These are phyloP conservation scores for Silene conica DNA, from an alignment of 148 eudicot genomes.

Conservation along the genomic window DNA sequence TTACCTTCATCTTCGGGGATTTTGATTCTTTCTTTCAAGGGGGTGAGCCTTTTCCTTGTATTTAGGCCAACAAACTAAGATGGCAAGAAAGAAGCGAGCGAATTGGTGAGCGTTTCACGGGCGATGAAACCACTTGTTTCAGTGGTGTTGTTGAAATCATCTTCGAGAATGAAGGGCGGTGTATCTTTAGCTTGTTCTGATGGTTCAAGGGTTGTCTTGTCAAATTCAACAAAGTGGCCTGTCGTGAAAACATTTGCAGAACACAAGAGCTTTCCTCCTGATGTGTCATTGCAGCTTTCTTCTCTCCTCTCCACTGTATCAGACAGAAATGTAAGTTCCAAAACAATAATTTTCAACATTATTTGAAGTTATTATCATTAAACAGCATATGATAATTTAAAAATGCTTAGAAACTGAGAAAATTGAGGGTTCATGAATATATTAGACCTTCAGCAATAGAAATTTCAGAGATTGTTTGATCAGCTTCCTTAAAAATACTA, in stretches of 20 bases:
- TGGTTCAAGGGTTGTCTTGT: neutral
- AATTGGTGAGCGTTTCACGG: slow-evolving; percentile 39
- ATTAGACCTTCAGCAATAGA: neutral
- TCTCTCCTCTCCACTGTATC: neutral
- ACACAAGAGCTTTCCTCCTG: neutral
- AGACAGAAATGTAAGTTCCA: neutral
- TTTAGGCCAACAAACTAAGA: slow-evolving; percentile 24
- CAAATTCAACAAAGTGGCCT: neutral
- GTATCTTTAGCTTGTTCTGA: neutral
- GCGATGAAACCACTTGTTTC: neutral
- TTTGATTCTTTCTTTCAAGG: slow-evolving; percentile 63
- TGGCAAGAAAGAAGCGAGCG: slow-evolving; percentile 42
- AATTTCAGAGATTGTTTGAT: neutral
- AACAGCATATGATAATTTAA: neutral
- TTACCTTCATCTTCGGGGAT: slow-evolving; percentile 74
- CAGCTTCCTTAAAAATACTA: neutral
- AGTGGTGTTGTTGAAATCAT: neutral
- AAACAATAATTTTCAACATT: no score
- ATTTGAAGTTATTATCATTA: no score
- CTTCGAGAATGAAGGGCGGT: neutral
- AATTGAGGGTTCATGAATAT: neutral
- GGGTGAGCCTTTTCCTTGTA: slow-evolving; percentile 51
- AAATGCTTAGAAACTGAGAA: neutral
- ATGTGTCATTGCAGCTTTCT: slow-evolving; percentile 5
- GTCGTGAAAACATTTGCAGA: neutral